phyloP scores from a whole-genome alignment of 2,329 filamentous ascomycete genomes.

The Diaporthe capsici region DNA sequence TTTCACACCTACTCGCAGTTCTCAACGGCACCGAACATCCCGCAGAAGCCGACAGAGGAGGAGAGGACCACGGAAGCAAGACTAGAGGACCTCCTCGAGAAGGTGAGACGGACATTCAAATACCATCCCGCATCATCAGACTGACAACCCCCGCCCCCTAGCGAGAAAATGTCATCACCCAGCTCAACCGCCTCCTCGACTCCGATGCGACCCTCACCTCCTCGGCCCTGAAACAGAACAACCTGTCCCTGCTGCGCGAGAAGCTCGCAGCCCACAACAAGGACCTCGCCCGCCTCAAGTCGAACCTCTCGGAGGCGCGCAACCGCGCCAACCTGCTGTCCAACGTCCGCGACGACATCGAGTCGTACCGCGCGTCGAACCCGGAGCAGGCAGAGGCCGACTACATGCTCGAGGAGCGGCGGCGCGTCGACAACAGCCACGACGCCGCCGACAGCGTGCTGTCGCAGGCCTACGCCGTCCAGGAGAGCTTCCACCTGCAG shows the following conservation, averaged over 20 bases:
- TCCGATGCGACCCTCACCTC: constrained; percentile 89
- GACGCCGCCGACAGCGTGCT: constrained; percentile 91
- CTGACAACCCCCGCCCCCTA: constrained; percentile 55
- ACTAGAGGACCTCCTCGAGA: constrained; percentile 86
- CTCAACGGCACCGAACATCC: constrained; percentile 82
- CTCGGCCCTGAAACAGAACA: constrained; percentile 97
- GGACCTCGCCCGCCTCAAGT: constrained; percentile 82
- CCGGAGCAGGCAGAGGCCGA: constrained; percentile 89
- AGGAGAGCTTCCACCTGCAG: constrained; percentile 90
- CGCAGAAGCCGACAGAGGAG: constrained; percentile 86
- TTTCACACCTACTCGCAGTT: constrained; percentile 94
- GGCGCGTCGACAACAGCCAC: constrained; percentile 89
- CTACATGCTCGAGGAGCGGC: constrained; percentile 95
- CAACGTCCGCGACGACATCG: constrained; percentile 92
- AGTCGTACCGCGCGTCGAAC: constrained; percentile 86
- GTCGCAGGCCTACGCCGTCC: constrained; percentile 95
- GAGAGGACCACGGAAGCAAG: constrained; percentile 85
- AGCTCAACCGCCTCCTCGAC: constrained; percentile 91
- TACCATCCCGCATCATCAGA: neutral
- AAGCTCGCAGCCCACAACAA: constrained; percentile 89
- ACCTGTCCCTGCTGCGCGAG: constrained; percentile 91
- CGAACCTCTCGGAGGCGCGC: constrained; percentile 81
- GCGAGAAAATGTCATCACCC: constrained; percentile 85
- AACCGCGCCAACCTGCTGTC: constrained; percentile 91
- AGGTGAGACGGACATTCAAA: constrained; percentile 63